Evolutionary conservation across 257 asterid species (phyloP).

Genomic region (Solanum pimpinellifolium): DNA sequence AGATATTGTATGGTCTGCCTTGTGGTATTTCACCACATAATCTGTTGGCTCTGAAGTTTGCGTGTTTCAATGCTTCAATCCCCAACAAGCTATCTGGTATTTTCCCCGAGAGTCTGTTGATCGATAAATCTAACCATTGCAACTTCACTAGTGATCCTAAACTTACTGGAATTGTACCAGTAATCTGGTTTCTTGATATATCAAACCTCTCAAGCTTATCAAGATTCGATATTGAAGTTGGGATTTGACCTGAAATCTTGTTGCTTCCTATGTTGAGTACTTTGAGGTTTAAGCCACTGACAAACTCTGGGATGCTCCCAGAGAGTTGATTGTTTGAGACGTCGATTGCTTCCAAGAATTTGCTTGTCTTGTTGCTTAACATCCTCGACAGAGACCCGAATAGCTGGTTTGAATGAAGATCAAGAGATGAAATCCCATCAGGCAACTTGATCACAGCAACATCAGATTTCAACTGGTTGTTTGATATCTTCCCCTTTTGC

Average conservation of each 20-base stretch:
- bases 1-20: conserved; percentile 56
- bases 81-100: conserved; percentile 62
- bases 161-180: conserved; percentile 66
- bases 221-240: conserved; percentile 52
- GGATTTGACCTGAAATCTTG: conserved; percentile 66
- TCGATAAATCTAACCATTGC: conserved; percentile 77
- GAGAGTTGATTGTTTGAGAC: conserved; percentile 59
- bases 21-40: conserved; percentile 90
- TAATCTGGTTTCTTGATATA: conserved; percentile 57
- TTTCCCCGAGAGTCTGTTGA: conserved; percentile 41
- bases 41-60: conserved; percentile 65
- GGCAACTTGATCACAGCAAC: conserved; percentile 55
- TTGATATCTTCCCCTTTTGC: conserved; percentile 48
- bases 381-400: conserved; percentile 49
- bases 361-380: conserved; percentile 36
- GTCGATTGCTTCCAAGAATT: conserved; percentile 51
- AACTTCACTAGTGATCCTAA: conserved; percentile 47
- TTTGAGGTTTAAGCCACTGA: conserved; percentile 25
- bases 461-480: conserved; percentile 47
- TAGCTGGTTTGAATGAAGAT: conserved; percentile 62
- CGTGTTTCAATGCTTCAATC: conserved; percentile 44
- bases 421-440: conserved; percentile 39
- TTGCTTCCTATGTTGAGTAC: conserved; percentile 59
- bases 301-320: conserved; percentile 58
- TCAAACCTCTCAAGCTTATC: conserved; percentile 44